Percentiles rank a stretch among this genome's conserved stretches.
phyloP scores from a whole-genome alignment of 148 eudicot species.

The Simmondsia chinensis region DNA sequence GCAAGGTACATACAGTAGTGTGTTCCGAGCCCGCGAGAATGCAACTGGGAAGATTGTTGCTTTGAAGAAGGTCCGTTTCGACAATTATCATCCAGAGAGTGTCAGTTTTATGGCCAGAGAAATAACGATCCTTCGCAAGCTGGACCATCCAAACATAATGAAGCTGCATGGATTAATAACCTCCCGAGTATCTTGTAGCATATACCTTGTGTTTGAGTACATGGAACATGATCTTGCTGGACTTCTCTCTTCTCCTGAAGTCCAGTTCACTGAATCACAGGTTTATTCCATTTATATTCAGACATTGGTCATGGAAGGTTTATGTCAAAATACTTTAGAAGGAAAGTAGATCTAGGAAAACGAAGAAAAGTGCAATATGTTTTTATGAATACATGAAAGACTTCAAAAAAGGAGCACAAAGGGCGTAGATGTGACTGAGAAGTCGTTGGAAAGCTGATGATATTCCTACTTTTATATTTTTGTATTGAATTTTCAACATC shows the following conservation, averaged over 20 bases:
- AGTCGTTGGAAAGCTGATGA: no score
- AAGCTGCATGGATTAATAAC: slow-evolving; percentile 81
- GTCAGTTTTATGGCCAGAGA: slow-evolving; percentile 92
- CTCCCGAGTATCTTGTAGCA: slow-evolving; percentile 53
- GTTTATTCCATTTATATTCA: slow-evolving; percentile 17
- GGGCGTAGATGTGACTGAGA: no score
- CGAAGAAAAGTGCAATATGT: no score
- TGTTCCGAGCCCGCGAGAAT: slow-evolving; percentile 62
- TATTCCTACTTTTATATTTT: no score
- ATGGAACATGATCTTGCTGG: slow-evolving; percentile 98
- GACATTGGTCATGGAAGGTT: no score
- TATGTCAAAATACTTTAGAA: no score
- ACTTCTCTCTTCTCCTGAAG: slow-evolving; percentile 58
- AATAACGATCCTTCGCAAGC: slow-evolving; percentile 71
- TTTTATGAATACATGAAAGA: no score
- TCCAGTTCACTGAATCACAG: slow-evolving; percentile 68
- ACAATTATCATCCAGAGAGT: slow-evolving; percentile 77
- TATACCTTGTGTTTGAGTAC: slow-evolving; percentile 86
- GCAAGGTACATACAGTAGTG: slow-evolving; percentile 95
- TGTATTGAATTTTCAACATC: no score
- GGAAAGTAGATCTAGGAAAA: no score
- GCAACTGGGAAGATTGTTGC: slow-evolving; percentile 68
- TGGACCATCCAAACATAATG: slow-evolving; percentile 82
- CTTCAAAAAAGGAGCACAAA: no score
- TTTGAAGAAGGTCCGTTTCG: slow-evolving; percentile 87